These are phyloP conservation scores for Sclerotinia borealis DNA, from an alignment of 2,329 filamentous ascomycete genomes.

Conservation along the genomic window DNA sequence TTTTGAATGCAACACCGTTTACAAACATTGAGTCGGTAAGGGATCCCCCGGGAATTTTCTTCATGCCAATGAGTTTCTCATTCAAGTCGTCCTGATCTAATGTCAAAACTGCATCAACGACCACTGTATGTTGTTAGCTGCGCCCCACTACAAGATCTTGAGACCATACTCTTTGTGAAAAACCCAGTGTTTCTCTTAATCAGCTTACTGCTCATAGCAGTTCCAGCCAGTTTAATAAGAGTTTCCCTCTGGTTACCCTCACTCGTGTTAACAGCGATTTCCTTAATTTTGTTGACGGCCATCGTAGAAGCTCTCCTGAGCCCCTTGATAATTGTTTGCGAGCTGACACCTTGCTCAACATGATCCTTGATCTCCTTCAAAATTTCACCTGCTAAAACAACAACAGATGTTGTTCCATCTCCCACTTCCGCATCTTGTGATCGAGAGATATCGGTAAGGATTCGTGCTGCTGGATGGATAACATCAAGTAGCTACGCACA, in stretches of 20 bases:
- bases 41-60: constrained; percentile 95
- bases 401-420: constrained; percentile 95
- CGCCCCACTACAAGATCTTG: not conserved
- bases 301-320: constrained; percentile 79
- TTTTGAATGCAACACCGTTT: constrained; percentile 98
- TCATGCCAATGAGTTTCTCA: constrained; percentile 95
- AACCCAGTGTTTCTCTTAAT: constrained; percentile 96
- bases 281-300: constrained; percentile 98
- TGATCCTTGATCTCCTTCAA: constrained; percentile 94
- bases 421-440: constrained; percentile 99
- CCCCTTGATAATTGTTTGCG: constrained; percentile 96
- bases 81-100: constrained; percentile 96
- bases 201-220: constrained; percentile 98
- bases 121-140: constrained; percentile 57
- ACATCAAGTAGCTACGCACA: constrained; percentile 79
- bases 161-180: constrained; percentile 83
- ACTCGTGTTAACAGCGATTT: constrained; percentile 82
- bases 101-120: constrained; percentile 91
- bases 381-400: constrained; percentile 95
- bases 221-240: constrained; percentile 80
- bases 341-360: constrained; percentile 94
- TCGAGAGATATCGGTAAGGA: constrained; percentile 95
- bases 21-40: constrained; percentile 95
- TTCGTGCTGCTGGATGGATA: constrained; percentile 92
- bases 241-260: constrained; percentile 84